These are phyloP conservation scores for Agastache rugosa DNA, from an alignment of 257 asterid species.

Conservation along the genomic window DNA sequence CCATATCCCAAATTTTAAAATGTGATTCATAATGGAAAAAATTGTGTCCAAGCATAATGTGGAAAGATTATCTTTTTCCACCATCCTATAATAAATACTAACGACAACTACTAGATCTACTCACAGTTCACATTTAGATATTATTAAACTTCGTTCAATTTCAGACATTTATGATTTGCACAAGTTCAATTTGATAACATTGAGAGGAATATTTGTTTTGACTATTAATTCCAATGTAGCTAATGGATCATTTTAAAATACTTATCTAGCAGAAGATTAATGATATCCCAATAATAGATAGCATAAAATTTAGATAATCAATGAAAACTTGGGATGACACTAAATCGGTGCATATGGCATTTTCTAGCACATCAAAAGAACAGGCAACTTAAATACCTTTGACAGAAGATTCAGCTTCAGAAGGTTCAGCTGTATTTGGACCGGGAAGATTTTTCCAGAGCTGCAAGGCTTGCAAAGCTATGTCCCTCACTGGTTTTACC, in stretches of 20 bases:
- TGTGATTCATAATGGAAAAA: conserved; percentile 20
- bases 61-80: neutral
- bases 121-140: conserved; percentile 17
- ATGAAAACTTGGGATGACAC: conserved; percentile 19
- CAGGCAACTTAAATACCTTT: conserved; percentile 56
- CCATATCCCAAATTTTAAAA: neutral
- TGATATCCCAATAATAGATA: conserved; percentile 5
- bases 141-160: conserved; percentile 23
- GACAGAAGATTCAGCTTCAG: conserved; percentile 88
- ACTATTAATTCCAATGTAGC: neutral
- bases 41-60: conserved; percentile 28
- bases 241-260: conserved; percentile 4
- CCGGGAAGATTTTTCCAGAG: conserved; percentile 84
- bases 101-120: conserved; percentile 14
- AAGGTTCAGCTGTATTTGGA: conserved; percentile 76
- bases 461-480: conserved; percentile 88
- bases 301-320: conserved; percentile 18
- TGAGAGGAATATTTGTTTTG: neutral
- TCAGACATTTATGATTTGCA: conserved; percentile 5
- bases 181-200: conserved; percentile 3
- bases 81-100: conserved; percentile 17
- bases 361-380: conserved; percentile 33
- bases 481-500: conserved; percentile 96
- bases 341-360: conserved; percentile 3
- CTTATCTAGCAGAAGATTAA: neutral